Evolutionary conservation across 371 early-diverging fungal species (phyloP), one percentile per base, ranked within the genome.

Genomic region (Phascolomyces articulosus): DNA sequence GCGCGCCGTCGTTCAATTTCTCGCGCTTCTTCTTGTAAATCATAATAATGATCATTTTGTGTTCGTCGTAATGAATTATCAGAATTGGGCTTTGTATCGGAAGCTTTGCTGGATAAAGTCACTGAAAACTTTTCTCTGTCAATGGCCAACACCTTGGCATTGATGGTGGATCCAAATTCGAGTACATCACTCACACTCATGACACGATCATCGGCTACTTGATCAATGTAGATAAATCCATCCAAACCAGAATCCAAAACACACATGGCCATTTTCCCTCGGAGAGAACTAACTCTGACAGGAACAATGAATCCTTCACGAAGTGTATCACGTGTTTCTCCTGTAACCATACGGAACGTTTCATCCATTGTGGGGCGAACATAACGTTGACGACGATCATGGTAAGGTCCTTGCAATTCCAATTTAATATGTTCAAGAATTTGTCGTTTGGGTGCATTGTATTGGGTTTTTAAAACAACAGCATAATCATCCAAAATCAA

Each of bases 401-500:
- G 71, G 74, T 91, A 94, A 0, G 97, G 97, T 1, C 86, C 74
- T 72, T 93, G 91, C 29, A 97, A 66, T 79, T 98, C 98, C 18
- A 86, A 76, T 75, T 91, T 93, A 81, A 97, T 97, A 44, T 90
- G 90, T 62, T 90, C 84, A 23, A 98, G 86, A 8, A 87, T 86
- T 68, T 91, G 87, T 38, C 88, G 83, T 77, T 96, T 96, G 49
- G 90, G 90, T 54, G 87, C 86, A 62, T 90, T 77, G 65, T 87
- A 88, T 38, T 89, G 84, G 23, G 84, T 72, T 59, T 90, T 89
- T 16, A 98, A 80, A 63, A 94, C 93, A 40, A 87, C 83, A 0
- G 96, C 97, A 73, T 96, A 98, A 56, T 95, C 96, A 26, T 93
- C 95, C 63, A 98, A 74, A 66, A 93, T 83, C 54, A 98, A 85